Percentiles rank a stretch among this genome's conserved stretches.
Evolutionary conservation across 2,329 filamentous ascomycete species (phyloP).

Genomic region (Microsporum canis): DNA sequence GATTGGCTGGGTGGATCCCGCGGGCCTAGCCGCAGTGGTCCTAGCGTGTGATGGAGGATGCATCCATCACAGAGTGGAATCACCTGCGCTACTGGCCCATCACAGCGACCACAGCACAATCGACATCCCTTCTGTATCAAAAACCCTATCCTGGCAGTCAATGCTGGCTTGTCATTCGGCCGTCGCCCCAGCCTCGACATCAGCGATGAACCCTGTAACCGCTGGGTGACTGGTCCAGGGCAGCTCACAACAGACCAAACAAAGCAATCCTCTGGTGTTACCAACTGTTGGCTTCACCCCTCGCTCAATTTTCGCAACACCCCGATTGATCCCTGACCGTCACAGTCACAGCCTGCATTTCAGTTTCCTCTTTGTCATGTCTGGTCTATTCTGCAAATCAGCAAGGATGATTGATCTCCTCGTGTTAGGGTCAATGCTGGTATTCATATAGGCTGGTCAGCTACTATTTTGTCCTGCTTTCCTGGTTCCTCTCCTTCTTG

Average conservation of each 20-base stretch:
- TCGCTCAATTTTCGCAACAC: background rate
- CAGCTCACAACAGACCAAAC: background rate
- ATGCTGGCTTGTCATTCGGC: background rate
- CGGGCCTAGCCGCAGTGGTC: background rate
- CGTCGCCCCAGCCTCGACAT: background rate
- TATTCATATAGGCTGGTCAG: background rate
- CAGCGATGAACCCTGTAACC: background rate
- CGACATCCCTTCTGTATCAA: background rate
- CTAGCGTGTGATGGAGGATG: conserved; percentile 1
- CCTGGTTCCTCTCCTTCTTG: background rate
- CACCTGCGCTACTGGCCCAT: background rate
- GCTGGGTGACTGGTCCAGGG: background rate
- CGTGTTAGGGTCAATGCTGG: background rate
- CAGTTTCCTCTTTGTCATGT: background rate
- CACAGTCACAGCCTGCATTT: background rate
- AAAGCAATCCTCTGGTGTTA: background rate
- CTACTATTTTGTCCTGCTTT: background rate
- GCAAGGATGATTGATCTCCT: background rate
- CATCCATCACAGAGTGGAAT: background rate
- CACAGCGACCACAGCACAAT: background rate
- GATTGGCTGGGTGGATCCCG: background rate
- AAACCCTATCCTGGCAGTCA: background rate
- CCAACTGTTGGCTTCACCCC: background rate
- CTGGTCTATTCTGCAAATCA: background rate
- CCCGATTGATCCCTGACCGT: background rate